Conservation (phyloP, 495 filamentous ascomycete species). For the Pyronema domesticum region DNA sequence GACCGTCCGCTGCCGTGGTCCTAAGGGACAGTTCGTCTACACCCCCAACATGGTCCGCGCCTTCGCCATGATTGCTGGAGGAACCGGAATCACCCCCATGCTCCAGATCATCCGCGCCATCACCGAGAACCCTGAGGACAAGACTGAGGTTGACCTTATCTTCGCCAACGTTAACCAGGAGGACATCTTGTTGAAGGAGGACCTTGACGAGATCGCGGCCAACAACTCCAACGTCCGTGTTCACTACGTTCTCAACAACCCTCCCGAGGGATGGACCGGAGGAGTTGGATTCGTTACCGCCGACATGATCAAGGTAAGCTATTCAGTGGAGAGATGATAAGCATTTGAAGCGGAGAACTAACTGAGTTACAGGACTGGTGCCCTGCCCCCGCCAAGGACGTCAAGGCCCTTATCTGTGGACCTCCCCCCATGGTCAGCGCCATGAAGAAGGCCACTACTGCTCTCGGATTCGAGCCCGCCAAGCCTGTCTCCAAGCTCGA, state of each 20-base stretch:
- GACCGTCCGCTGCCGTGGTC: conserved; percentile 68
- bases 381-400: conserved; percentile 62
- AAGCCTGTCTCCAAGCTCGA: conserved; percentile 86
- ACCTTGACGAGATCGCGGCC: conserved; percentile 58
- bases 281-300: conserved; percentile 83
- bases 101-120: conserved; percentile 83
- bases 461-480: conserved; percentile 75
- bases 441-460: conserved; percentile 89
- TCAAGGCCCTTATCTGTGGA: conserved; percentile 87
- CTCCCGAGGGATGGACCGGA: conserved; percentile 71
- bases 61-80: conserved; percentile 94
- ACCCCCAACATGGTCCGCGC: conserved; percentile 79
- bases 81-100: conserved; percentile 96
- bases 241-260: conserved; percentile 90
- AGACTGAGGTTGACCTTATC: conserved; percentile 74
- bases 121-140: conserved; percentile 58
- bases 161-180: conserved; percentile 88
- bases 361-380: conserved; percentile 43
- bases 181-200: conserved; percentile 80
- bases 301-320: conserved; percentile 72
- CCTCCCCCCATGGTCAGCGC: conserved; percentile 91
- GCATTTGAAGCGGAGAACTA: neutral
- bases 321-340: neutral
- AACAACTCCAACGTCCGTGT: conserved; percentile 67
- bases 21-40: conserved; percentile 94